A percentile compares a stretch with the other conserved stretches of the same genome.
phyloP scores from a whole-genome alignment of 2,329 filamentous ascomycete genomes.

The Hysterium pulicare region DNA sequence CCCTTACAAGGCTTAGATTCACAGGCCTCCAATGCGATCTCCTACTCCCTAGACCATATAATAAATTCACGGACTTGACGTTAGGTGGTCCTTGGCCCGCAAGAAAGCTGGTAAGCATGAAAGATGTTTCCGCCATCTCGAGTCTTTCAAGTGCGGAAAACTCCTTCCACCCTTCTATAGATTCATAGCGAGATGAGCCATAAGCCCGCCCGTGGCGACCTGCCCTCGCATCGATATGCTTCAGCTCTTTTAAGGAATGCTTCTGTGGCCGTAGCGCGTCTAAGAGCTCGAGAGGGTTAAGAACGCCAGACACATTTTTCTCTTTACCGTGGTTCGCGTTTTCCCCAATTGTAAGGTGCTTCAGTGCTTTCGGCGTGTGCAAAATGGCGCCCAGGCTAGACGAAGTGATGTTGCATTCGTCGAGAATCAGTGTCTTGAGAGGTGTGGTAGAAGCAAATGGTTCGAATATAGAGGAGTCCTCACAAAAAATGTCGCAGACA shows the following conservation, averaged over 20 bases:
- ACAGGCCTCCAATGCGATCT: no score
- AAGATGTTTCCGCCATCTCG: background rate
- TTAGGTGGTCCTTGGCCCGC: background rate
- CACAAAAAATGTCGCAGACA: constrained; percentile 21
- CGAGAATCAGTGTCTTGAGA: constrained; percentile 29
- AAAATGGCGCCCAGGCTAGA: constrained; percentile 24
- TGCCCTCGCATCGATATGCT: constrained; percentile 15
- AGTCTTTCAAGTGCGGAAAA: background rate
- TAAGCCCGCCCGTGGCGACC: constrained; percentile 10
- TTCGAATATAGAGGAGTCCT: constrained; percentile 18
- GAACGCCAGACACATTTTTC: constrained; percentile 13
- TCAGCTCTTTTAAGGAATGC: constrained; percentile 30
- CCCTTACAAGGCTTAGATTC: no score
- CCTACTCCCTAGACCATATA: background rate
- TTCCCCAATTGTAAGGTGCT: constrained; percentile 32
- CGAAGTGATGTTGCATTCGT: constrained; percentile 31
- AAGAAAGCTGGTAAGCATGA: background rate
- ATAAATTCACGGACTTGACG: background rate
- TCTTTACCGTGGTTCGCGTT: constrained; percentile 19
- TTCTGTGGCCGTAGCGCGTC: constrained; percentile 25
- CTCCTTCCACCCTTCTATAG: background rate
- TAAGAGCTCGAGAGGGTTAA: constrained; percentile 19
- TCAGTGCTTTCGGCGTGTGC: constrained; percentile 24
- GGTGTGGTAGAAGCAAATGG: constrained; percentile 21
- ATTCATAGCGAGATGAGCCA: background rate